Conservation (phyloP, 768 basidiomycete species). For the Trametes meyenii region DNA sequence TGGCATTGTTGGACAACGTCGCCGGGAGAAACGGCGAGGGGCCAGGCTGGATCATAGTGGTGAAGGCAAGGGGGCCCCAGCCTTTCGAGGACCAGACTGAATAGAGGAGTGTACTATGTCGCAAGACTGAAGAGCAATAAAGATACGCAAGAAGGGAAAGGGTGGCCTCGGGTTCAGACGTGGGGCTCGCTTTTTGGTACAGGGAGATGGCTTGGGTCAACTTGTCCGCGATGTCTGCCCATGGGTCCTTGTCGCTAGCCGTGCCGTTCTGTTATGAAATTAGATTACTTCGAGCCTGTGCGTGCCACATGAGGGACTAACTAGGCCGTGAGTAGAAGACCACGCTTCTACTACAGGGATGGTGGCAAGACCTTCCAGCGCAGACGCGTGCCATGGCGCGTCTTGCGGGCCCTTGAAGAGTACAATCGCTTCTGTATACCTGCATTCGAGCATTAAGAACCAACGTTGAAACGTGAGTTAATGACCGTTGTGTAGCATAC, state of each 20-base stretch:
- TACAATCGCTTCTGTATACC: conserved; percentile 85
- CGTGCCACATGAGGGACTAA: conserved; percentile 40
- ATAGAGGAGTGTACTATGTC: conserved; percentile 75
- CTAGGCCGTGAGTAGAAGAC: conserved; percentile 72
- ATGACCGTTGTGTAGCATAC: conserved; percentile 42
- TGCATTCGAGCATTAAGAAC: conserved; percentile 34
- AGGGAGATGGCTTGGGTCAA: conserved; percentile 61
- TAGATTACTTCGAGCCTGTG: not conserved
- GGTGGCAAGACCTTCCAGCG: conserved; percentile 84
- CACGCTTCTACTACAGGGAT: conserved; percentile 82
- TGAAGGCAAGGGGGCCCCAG: conserved; percentile 80
- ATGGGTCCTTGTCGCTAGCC: conserved; percentile 63
- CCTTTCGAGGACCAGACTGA: conserved; percentile 86
- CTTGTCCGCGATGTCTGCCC: conserved; percentile 76
- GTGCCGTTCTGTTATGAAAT: conserved; percentile 53
- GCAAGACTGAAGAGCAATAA: conserved; percentile 66
- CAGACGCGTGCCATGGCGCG: conserved; percentile 86
- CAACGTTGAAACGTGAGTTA: conserved; percentile 21
- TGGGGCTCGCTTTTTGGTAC: conserved; percentile 60
- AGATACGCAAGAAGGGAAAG: conserved; percentile 68
- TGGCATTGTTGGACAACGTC: conserved; percentile 50
- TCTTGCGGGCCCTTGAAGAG: conserved; percentile 79
- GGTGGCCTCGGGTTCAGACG: conserved; percentile 51
- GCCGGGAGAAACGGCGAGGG: conserved; percentile 62
- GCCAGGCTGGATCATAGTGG: conserved; percentile 70